A percentile compares a stretch with the other conserved stretches of the same genome.
These are phyloP conservation scores for Thraustochytrium sp. DNA, from an alignment of 352 stramenopile species.

Conservation along the genomic window DNA sequence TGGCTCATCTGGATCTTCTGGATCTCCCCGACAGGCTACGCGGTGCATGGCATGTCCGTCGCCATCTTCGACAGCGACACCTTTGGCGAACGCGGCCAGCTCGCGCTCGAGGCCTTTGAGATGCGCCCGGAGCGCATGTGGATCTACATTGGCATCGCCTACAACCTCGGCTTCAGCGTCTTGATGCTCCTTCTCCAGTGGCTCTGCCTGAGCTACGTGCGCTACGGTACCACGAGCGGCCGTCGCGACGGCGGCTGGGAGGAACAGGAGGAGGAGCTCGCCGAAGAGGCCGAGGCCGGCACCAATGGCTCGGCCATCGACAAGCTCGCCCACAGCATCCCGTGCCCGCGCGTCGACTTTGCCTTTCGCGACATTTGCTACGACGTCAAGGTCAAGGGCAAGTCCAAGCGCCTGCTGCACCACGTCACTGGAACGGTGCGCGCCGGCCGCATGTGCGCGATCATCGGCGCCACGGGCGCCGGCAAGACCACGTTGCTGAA, in stretches of 20 bases:
- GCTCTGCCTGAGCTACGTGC: background rate
- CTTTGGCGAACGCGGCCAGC: background rate
- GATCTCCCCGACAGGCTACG: background rate
- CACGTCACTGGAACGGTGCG: constrained; percentile 58
- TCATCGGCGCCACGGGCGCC: constrained; percentile 67
- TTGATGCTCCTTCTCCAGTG: background rate
- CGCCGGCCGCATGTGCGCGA: constrained; percentile 61
- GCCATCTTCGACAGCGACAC: background rate
- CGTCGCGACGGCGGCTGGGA: too few relatives aligned
- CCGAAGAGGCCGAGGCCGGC: too few relatives aligned
- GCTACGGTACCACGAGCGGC: too few relatives aligned
- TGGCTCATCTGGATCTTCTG: background rate
- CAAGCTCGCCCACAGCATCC: too few relatives aligned
- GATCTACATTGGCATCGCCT: background rate
- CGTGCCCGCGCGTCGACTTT: too few relatives aligned
- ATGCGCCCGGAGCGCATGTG: background rate
- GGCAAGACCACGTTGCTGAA: constrained; percentile 89
- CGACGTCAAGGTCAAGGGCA: background rate
- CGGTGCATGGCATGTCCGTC: background rate
- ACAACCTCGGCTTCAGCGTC: background rate
- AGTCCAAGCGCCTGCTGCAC: constrained; percentile 56
- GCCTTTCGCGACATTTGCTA: background rate
- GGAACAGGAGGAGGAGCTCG: too few relatives aligned
- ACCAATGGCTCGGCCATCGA: too few relatives aligned
- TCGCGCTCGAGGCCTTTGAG: background rate